Percentiles rank a stretch among this genome's conserved stretches.
Conservation (phyloP, 2,329 filamentous ascomycete species). For the Penicillium griseofulvum region DNA sequence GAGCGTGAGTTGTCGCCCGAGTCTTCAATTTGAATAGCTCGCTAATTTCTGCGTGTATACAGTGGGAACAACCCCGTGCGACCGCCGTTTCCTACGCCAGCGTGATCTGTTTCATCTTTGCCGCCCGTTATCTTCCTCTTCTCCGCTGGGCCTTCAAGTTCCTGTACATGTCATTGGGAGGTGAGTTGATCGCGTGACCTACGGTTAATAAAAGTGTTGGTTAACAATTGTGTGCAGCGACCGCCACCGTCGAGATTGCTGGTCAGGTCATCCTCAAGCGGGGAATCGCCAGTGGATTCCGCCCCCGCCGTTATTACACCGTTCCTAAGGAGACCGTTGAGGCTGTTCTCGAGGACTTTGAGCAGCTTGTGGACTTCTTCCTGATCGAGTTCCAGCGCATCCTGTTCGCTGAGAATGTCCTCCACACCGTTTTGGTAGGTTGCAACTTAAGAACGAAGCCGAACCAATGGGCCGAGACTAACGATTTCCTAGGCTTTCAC, state of each 20-base stretch:
- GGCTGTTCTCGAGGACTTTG: slow-evolving; percentile 59
- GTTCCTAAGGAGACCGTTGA: slow-evolving; percentile 64
- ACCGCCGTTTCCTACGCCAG: slow-evolving; percentile 60
- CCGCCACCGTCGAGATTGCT: slow-evolving; percentile 56
- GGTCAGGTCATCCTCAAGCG: slow-evolving; percentile 57
- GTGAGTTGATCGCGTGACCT: slow-evolving; percentile 43
- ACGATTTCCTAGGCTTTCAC: slow-evolving; percentile 53
- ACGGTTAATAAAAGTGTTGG: background rate
- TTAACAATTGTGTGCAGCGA: slow-evolving; percentile 41
- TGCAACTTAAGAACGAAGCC: background rate
- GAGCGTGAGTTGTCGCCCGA: slow-evolving; percentile 48
- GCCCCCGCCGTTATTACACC: slow-evolving; percentile 64
- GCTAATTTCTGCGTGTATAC: slow-evolving; percentile 24
- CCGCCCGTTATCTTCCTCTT: slow-evolving; percentile 61
- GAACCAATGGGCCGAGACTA: slow-evolving; percentile 1
- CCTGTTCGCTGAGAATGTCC: slow-evolving; percentile 64
- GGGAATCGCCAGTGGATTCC: slow-evolving; percentile 60
- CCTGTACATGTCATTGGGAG: slow-evolving; percentile 58
- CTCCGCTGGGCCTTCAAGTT: slow-evolving; percentile 62
- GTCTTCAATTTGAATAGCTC: background rate
- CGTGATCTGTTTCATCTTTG: slow-evolving; percentile 60
- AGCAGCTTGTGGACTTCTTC: slow-evolving; percentile 67
- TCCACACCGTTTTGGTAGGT: slow-evolving; percentile 59
- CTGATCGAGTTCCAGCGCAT: slow-evolving; percentile 67
- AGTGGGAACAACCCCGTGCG: slow-evolving; percentile 66